Evolutionary conservation across 768 basidiomycete genomes (phyloP).

Genomic region (Epithele typhae): DNA sequence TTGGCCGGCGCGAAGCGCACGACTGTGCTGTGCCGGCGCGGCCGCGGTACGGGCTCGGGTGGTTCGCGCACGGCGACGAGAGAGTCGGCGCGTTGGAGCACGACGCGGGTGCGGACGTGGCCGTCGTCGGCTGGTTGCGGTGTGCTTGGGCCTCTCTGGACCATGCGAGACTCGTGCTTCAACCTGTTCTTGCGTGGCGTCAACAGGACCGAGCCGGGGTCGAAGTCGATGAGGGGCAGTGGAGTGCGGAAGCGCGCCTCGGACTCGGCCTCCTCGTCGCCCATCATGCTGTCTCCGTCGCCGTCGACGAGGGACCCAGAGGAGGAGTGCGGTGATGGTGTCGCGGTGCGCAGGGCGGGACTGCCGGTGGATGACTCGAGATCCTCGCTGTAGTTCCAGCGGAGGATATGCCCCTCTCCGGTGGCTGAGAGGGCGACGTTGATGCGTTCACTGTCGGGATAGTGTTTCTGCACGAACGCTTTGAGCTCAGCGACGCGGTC

Average conservation of each 20-base stretch:
- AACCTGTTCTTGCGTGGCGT: conserved; percentile 12
- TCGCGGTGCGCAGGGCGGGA: not conserved
- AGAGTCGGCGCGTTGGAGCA: too few relatives aligned
- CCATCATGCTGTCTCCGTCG: conserved; percentile 10
- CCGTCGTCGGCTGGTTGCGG: not conserved
- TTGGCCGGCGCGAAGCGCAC: too few relatives aligned
- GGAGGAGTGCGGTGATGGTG: not conserved
- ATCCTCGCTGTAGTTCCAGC: too few relatives aligned
- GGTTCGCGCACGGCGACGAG: too few relatives aligned
- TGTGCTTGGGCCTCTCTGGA: conserved; percentile 1
- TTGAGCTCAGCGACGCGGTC: too few relatives aligned
- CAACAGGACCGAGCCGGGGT: conserved; percentile 14
- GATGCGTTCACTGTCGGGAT: not conserved
- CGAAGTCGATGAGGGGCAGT: conserved; percentile 1
- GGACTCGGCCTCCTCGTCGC: conserved; percentile 2
- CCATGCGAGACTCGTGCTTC: not conserved
- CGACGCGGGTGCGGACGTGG: conserved; percentile 3
- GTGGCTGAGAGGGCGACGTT: too few relatives aligned
- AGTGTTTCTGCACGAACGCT: not conserved
- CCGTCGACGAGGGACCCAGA: not conserved
- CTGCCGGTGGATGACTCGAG: not conserved
- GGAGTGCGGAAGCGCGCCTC: conserved; percentile 8
- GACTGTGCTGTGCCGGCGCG: too few relatives aligned
- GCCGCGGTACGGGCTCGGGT: too few relatives aligned
- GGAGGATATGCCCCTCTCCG: too few relatives aligned